phyloP scores from a whole-genome alignment of 805 yeast genomes.

The Peterozyma toletana region DNA sequence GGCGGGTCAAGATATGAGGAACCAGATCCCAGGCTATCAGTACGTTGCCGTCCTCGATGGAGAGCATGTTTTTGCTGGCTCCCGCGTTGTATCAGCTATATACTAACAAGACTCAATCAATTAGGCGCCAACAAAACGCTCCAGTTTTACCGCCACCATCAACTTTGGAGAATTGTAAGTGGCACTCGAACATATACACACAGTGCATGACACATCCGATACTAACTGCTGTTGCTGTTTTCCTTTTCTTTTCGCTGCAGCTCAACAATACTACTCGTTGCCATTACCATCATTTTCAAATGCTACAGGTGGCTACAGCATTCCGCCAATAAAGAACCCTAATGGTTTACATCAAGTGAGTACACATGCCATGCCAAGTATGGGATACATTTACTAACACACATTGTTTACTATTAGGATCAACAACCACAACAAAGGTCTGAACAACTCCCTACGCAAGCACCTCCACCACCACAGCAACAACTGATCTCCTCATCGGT shows the following conservation, averaged over 20 bases:
- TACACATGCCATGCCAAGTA: no score
- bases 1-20: not conserved
- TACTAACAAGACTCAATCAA: no score
- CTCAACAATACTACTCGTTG: constrained; percentile 41
- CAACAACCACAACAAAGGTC: constrained; percentile 13
- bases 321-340: constrained; percentile 36
- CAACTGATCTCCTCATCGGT: constrained; percentile 10
- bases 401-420: constrained; percentile 12
- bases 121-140: constrained; percentile 40
- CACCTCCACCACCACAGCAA: constrained; percentile 11
- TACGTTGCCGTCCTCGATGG: no score
- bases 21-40: no score
- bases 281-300: constrained; percentile 38
- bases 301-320: constrained; percentile 38
- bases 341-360: constrained; percentile 19
- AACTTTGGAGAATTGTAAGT: constrained; percentile 40
- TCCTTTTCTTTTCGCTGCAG: constrained; percentile 15
- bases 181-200: not conserved
- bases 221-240: no score
- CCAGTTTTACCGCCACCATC: constrained; percentile 57
- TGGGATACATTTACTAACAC: not conserved
- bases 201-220: no score
- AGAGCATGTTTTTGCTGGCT: no score
- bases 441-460: constrained; percentile 15
- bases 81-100: no score